A percentile compares a stretch with the other conserved stretches of the same genome.
phyloP scores from a whole-genome alignment of 352 stramenopile genomes.

The Pythium sp. region DNA sequence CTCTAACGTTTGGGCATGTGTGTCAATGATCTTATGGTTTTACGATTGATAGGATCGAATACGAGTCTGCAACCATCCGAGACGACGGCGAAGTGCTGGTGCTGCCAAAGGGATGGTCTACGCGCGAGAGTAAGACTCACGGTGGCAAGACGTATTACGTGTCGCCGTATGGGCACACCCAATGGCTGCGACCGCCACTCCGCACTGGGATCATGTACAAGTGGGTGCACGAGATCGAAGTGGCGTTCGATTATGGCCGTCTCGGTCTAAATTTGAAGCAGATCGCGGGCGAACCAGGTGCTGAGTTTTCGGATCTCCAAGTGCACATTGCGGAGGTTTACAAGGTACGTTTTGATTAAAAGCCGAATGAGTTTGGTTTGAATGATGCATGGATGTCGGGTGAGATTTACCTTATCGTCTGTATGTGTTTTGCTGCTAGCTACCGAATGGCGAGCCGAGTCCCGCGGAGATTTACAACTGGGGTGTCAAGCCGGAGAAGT shows the following conservation, averaged over 20 bases:
- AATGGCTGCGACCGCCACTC: conserved; percentile 79
- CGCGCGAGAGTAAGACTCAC: conserved; percentile 78
- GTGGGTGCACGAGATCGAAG: conserved; percentile 82
- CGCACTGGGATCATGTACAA: conserved; percentile 63
- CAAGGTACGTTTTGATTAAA: conserved; percentile 38
- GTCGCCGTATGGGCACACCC: conserved; percentile 76
- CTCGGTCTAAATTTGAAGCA: conserved; percentile 84
- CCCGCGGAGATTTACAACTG: conserved; percentile 90
- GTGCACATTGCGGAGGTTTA: conserved; percentile 84
- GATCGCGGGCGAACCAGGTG: conserved; percentile 69
- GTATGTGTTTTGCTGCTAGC: conserved; percentile 19
- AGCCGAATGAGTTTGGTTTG: neutral
- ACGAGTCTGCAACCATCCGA: conserved; percentile 55
- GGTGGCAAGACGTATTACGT: conserved; percentile 86
- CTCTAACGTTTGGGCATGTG: neutral
- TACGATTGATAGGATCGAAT: conserved; percentile 34
- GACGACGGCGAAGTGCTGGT: conserved; percentile 72
- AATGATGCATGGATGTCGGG: neutral
- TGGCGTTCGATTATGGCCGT: conserved; percentile 72
- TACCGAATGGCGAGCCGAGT: conserved; percentile 76
- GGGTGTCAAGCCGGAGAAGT: conserved; percentile 87
- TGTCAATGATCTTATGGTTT: neutral
- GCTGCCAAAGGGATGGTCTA: conserved; percentile 79
- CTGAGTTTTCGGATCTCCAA: conserved; percentile 67
- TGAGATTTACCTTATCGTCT: neutral